Base-by-base conservation (phyloP, 306 rosid genomes). In the Trichosanthes truncata region DNA sequence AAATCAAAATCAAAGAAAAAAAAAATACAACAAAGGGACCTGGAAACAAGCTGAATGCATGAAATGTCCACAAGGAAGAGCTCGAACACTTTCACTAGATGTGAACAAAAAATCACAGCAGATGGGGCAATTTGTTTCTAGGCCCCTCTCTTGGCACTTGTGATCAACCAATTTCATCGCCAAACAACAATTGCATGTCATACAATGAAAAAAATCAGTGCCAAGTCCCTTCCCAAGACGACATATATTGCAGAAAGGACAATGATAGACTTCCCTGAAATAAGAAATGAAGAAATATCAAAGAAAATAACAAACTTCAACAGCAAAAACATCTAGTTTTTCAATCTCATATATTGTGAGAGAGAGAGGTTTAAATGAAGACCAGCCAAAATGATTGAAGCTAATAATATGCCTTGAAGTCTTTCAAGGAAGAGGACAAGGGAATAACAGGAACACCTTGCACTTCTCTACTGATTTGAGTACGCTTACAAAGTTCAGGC, bases 41-140 rank as follows among this genome's bases (percentile, higher is more conserved):
- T 95, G 98, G 86, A 95, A 95, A 87, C 99, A 95, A 87, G 97
- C 96, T 41, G 99, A 95, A 87, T 95, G 99, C 99, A 95, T 95
- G 87, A 91, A 95, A 85, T 95, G 99, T 53, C 99, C 99, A 84
- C 99, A 95, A 26, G 97, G 96, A 77, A 93, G 91, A 84, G 91
- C 94, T 84, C 99, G 89, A 80, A 95, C 97, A 9, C 97, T 88
- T 60, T 93, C 96, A 87, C 97, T 95, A 71, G 99, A 95, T 68
- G 99, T 95, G 85, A 95, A 95, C 31, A 95, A 84, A 84, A 90
- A 91, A 35, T 95, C 99, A 31, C 97, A 93, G 90, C 99, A 95
- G 81, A 95, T 95, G 69, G 99, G 99, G 85, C 99, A 95, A 81
- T 95, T 93, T 83, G 90, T 95, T 87, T 95, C 99, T 82, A 95